Percentiles rank a stretch among this genome's conserved stretches.
These are phyloP conservation scores for Colletotrichum orbiculare DNA, from an alignment of 2,329 filamentous ascomycete genomes.

Conservation along the genomic window DNA sequence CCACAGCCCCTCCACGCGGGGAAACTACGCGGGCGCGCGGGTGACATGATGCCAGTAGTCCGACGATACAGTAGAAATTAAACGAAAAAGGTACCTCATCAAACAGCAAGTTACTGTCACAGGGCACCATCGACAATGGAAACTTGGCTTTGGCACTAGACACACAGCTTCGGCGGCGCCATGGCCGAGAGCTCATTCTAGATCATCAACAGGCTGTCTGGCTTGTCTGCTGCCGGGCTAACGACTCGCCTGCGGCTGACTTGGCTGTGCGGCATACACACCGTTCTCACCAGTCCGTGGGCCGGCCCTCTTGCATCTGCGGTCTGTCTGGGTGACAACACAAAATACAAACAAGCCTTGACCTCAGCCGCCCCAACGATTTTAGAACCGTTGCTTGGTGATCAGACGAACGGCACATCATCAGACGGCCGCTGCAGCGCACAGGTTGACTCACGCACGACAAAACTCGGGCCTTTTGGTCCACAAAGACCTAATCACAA, in stretches of 20 bases:
- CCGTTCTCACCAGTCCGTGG: conserved; percentile 16
- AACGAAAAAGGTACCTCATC: too few relatives aligned
- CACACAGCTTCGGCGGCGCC: conserved; percentile 19
- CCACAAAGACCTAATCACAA: conserved; percentile 14
- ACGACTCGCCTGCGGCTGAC: not conserved
- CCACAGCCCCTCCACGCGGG: too few relatives aligned
- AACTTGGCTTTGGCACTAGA: conserved; percentile 4
- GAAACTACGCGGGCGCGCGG: too few relatives aligned
- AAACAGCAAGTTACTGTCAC: too few relatives aligned
- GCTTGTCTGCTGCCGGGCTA: too few relatives aligned
- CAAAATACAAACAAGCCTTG: not conserved
- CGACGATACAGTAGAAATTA: too few relatives aligned
- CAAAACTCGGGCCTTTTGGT: conserved; percentile 2
- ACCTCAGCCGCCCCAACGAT: too few relatives aligned
- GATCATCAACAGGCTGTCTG: not conserved
- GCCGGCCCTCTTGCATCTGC: not conserved
- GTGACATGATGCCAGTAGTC: too few relatives aligned
- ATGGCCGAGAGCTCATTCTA: conserved; percentile 15
- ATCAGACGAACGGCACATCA: conserved; percentile 11
- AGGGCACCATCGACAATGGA: too few relatives aligned
- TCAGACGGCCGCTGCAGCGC: conserved; percentile 20
- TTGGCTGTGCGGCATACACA: conserved; percentile 16
- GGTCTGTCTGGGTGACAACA: too few relatives aligned
- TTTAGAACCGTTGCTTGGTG: not conserved
- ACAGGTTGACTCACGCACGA: not conserved